Percentiles rank a stretch among this genome's conserved stretches.
Conservation (phyloP, 495 filamentous ascomycete genomes). For the Aspergillus coremiiformis region DNA sequence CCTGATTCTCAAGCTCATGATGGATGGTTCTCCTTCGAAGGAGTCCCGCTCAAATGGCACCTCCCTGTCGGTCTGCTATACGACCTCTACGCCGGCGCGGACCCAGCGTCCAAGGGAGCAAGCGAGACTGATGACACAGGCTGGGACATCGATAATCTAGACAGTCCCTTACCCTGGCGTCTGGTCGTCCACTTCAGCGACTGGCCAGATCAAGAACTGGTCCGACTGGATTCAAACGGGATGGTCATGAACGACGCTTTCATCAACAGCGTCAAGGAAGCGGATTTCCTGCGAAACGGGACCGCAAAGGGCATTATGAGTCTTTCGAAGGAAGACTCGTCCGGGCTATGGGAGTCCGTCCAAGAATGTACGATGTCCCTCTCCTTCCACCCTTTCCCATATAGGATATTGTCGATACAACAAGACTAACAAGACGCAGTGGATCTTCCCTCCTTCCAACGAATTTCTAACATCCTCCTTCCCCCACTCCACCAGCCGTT, state of each 20-base stretch:
- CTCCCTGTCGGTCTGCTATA: constrained; percentile 81
- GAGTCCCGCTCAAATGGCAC: constrained; percentile 80
- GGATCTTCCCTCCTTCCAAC: constrained; percentile 62
- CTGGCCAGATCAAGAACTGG: constrained; percentile 59
- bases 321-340: constrained; percentile 80
- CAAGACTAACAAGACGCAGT: constrained; percentile 40
- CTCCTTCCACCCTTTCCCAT: background rate
- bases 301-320: constrained; percentile 91
- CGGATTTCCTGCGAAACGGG: constrained; percentile 85
- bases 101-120: constrained; percentile 40
- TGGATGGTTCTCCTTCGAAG: constrained; percentile 67
- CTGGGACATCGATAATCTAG: constrained; percentile 3
- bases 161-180: constrained; percentile 64
- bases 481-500: constrained; percentile 64
- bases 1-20: constrained; percentile 47
- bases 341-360: constrained; percentile 77
- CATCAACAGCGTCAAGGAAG: constrained; percentile 92
- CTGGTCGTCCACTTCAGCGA: constrained; percentile 72
- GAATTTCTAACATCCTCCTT: constrained; percentile 70
- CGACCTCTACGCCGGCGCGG: constrained; percentile 71
- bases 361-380: constrained; percentile 55
- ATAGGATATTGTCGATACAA: background rate
- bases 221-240: constrained; percentile 54
- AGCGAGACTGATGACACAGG: constrained; percentile 4
- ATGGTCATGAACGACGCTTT: constrained; percentile 72